Evolutionary conservation across 176 grass and related monocot species (phyloP).

Genomic region (Areca catechu): DNA sequence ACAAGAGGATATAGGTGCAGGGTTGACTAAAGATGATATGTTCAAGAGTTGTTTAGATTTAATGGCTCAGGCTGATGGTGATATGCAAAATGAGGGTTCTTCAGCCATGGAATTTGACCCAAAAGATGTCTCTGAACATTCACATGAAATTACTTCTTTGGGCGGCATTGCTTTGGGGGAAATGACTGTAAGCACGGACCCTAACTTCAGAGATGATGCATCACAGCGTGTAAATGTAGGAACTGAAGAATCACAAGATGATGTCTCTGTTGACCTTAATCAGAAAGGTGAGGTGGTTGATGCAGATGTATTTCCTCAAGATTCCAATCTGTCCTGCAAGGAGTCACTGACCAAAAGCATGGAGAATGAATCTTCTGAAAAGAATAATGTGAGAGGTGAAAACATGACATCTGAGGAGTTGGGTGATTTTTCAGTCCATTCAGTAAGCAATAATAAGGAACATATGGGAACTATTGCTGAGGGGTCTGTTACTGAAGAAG

Average conservation of each 20-base stretch:
- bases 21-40: conserved; percentile 50
- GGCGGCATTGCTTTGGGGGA: conserved; percentile 26
- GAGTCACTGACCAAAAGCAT: conserved; percentile 12
- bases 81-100: conserved; percentile 44
- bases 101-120: conserved; percentile 17
- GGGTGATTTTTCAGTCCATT: conserved; percentile 19
- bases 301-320: background rate
- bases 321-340: conserved; percentile 18
- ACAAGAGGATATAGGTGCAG: conserved; percentile 19
- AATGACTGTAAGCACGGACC: conserved; percentile 20
- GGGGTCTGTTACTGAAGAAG: conserved; percentile 41
- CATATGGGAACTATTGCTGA: conserved; percentile 47
- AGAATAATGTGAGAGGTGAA: conserved; percentile 10
- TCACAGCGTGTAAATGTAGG: conserved; percentile 20
- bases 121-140: conserved; percentile 4
- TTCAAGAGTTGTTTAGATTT: conserved; percentile 94
- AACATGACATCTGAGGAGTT: conserved; percentile 5
- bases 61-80: conserved; percentile 36
- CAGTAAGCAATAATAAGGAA: conserved; percentile 34
- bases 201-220: conserved; percentile 25
- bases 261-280: conserved; percentile 14
- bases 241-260: conserved; percentile 19
- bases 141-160: conserved; percentile 28
- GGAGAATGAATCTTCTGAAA: conserved; percentile 22
- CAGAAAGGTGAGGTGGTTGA: conserved; percentile 2